phyloP scores from a whole-genome alignment of 768 basidiomycete species.

The Rhizopogon roseolus region DNA sequence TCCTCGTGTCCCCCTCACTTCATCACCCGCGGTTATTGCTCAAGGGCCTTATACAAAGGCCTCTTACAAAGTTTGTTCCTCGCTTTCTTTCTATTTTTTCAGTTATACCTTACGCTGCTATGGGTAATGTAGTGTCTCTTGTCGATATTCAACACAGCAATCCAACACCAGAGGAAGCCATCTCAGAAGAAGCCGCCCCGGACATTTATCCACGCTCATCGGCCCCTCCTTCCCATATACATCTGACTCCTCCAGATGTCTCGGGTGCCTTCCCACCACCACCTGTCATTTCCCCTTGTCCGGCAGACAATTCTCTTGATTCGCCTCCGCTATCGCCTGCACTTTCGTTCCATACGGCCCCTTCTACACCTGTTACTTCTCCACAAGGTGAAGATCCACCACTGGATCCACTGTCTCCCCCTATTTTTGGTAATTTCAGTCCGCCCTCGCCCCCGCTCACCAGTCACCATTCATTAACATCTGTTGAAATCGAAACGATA shows the following conservation, averaged over 20 bases:
- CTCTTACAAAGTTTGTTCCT: slow-evolving; percentile 19
- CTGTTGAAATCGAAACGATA: slow-evolving; percentile 23
- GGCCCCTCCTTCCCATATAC: slow-evolving; percentile 30
- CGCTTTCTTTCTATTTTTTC: slow-evolving; percentile 2
- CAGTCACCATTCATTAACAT: slow-evolving; percentile 16
- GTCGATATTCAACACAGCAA: slow-evolving; percentile 22
- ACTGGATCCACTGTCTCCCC: slow-evolving; percentile 13
- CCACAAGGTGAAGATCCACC: slow-evolving; percentile 34
- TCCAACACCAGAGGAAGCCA: slow-evolving; percentile 12
- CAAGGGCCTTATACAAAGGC: slow-evolving; percentile 15
- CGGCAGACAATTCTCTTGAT: slow-evolving; percentile 32
- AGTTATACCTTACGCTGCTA: slow-evolving; percentile 13
- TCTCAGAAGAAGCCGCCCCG: background rate
- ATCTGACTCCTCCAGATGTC: slow-evolving; percentile 27
- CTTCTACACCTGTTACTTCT: slow-evolving; percentile 38
- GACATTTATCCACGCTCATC: background rate
- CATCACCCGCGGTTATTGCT: slow-evolving; percentile 21
- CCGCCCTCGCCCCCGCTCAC: slow-evolving; percentile 22
- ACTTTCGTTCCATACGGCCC: slow-evolving; percentile 44
- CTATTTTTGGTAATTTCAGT: slow-evolving; percentile 15
- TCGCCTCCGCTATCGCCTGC: slow-evolving; percentile 34
- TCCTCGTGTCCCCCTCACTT: slow-evolving; percentile 25
- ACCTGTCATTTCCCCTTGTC: slow-evolving; percentile 27
- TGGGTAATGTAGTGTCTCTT: slow-evolving; percentile 29
- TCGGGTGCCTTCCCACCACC: slow-evolving; percentile 23